phyloP scores from a whole-genome alignment of 73 alveolate species.

The Paramecium primaurelia region DNA sequence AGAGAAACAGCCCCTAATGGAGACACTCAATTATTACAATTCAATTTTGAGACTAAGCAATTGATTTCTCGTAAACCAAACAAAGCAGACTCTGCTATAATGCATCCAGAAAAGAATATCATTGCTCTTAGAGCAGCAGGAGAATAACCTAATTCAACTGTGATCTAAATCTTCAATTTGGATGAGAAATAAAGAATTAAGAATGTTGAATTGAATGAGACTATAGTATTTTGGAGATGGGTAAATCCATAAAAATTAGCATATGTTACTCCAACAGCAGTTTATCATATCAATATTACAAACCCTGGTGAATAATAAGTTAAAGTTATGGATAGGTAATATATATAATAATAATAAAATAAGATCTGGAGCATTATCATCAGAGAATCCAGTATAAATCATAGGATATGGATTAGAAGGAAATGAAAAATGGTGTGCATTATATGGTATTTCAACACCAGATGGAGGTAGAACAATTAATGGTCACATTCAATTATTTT shows the following conservation, averaged over 20 bases:
- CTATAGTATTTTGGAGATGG: constrained; percentile 84
- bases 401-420: constrained; percentile 73
- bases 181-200: constrained; percentile 76
- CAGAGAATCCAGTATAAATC: constrained; percentile 60
- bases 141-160: constrained; percentile 63
- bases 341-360: neutral
- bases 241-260: constrained; percentile 73
- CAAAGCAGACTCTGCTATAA: constrained; percentile 96
- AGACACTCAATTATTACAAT: neutral
- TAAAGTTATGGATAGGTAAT: constrained; percentile 24
- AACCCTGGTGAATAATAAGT: constrained; percentile 53
- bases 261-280: constrained; percentile 72
- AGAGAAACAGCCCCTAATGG: constrained; percentile 80
- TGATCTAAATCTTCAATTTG: constrained; percentile 77
- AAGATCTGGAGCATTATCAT: neutral
- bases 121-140: constrained; percentile 93
- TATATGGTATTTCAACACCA: constrained; percentile 76
- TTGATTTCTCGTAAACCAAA: constrained; percentile 82
- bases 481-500: constrained; percentile 82
- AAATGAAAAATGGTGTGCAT: constrained; percentile 79
- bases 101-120: constrained; percentile 92
- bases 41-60: constrained; percentile 12
- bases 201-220: constrained; percentile 78
- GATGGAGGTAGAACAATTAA: constrained; percentile 76
- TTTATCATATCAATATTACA: constrained; percentile 76